Conservation (phyloP, 345 rosid genomes). For the Salix viminalis region DNA sequence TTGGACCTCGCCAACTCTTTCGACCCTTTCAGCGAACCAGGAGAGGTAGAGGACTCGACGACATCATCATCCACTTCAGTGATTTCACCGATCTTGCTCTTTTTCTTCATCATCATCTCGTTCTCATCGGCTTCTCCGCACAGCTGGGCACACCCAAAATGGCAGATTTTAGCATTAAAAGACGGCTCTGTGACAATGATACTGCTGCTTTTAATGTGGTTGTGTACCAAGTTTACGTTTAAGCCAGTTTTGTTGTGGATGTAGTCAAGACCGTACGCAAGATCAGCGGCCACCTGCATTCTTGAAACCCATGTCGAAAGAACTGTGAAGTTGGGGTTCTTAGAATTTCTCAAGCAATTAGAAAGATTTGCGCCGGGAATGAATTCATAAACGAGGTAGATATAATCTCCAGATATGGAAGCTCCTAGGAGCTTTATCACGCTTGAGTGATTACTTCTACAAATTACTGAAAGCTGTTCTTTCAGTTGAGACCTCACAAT, state of each 20-base stretch:
- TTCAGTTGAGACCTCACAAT: conserved; percentile 35
- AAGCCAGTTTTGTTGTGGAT: conserved; percentile 73
- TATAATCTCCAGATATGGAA: conserved; percentile 57
- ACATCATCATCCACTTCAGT: conserved; percentile 8
- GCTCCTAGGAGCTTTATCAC: conserved; percentile 70
- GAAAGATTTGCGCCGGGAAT: conserved; percentile 59
- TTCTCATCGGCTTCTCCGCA: conserved; percentile 61
- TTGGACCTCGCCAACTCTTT: conserved; percentile 12
- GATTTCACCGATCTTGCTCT: conserved; percentile 14
- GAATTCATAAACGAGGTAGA: conserved; percentile 70
- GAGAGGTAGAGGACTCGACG: no score
- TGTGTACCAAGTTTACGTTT: conserved; percentile 61
- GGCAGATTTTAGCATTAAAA: conserved; percentile 64
- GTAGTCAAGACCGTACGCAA: conserved; percentile 84
- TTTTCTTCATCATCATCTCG: conserved; percentile 7
- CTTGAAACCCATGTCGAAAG: conserved; percentile 72
- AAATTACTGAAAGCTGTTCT: conserved; percentile 49
- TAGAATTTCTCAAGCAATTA: conserved; percentile 59
- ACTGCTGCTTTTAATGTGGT: conserved; percentile 66
- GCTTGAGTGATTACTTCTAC: conserved; percentile 70
- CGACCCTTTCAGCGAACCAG: conserved; percentile 10
- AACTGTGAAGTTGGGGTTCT: conserved; percentile 63
- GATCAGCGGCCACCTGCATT: conserved; percentile 74
- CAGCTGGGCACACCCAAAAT: conserved; percentile 77
- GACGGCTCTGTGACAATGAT: conserved; percentile 64